Evolutionary conservation across 495 filamentous ascomycete species (phyloP), one percentile per base, ranked within the genome.

Genomic region (Neurospora terricola): DNA sequence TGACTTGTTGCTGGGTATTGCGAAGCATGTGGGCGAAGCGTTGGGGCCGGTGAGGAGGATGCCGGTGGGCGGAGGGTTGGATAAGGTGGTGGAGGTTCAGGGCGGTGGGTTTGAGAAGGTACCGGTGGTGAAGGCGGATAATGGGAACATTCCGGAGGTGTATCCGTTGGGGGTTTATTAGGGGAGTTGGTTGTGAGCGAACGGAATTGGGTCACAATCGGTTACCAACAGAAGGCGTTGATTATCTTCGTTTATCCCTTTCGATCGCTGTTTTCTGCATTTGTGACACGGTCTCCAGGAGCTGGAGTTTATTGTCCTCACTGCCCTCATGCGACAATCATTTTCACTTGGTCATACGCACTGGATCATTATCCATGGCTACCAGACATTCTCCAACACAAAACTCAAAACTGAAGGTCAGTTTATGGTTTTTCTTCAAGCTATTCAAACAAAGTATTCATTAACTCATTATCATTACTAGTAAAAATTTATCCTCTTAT

Each of bases 1-100:
- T 74, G 82, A 81, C 12, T 80, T 80, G 59, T 70, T 92, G 73
- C 78, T 92, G 21, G 82, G 85, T 40, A 82, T 90, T 23, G 81
- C 80, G 18, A 75, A 70, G 16, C 78, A 79, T 48, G 76, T 83
- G 40, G 74, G 74, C 30, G 87, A 87, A 45, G 45, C 71, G 7
- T 74, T 89, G n/a, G 79, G 81, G 16, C 78, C 82, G 14, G 77
- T 84, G 43, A 84, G 88, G 73, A 82, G 76, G 76, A 78, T 81
- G 74, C 87, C 88, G 37, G 54, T 72, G 16, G 82, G 84, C 72
- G 83, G 27, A 66, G 23, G 27, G 27, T 66, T 66, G 38, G 77
- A 80, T 71, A 43, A 74, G 69, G 75, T 70, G 0, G 80, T 84
- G 1, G 82, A 85, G 75, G 74, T 75, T 6, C 75, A 73, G 74